Percentiles rank a stretch among this genome's conserved stretches.
Evolutionary conservation across 169 alveolate species (phyloP).

Genomic region (Eimeria tenella): DNA sequence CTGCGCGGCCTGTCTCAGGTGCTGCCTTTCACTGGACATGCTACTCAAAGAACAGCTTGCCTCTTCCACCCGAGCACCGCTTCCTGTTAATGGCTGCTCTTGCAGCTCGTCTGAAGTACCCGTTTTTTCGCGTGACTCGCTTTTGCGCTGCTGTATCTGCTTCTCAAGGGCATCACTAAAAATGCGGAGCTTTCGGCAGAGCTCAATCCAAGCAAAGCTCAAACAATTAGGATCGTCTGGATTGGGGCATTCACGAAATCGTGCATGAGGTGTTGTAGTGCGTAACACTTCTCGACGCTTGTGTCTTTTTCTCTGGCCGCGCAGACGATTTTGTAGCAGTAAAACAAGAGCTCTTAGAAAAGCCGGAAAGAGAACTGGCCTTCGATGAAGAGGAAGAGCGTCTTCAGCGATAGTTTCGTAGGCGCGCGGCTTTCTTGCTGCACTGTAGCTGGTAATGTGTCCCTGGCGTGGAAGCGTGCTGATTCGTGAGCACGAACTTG

Average conservation of each 20-base stretch:
- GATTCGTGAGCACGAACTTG: background rate
- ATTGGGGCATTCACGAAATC: background rate
- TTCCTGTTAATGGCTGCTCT: background rate
- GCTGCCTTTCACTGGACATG: background rate
- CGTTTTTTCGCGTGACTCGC: background rate
- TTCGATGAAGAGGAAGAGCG: slow-evolving; percentile 38
- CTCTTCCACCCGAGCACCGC: background rate
- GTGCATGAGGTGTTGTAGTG: background rate
- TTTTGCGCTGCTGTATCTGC: slow-evolving; percentile 10
- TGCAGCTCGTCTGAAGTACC: background rate
- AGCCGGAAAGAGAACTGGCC: slow-evolving; percentile 53
- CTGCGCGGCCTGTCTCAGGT: background rate
- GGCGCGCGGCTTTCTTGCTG: background rate
- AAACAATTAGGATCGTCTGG: slow-evolving; percentile 26
- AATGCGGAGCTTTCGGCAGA: slow-evolving; percentile 51
- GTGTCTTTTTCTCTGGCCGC: background rate
- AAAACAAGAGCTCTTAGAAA: slow-evolving; percentile 44
- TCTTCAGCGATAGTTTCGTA: slow-evolving; percentile 21
- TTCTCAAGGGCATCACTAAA: slow-evolving; percentile 36
- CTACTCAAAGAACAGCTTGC: background rate
- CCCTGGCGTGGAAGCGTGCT: background rate
- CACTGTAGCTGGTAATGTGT: background rate
- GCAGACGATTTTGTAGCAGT: slow-evolving; percentile 50
- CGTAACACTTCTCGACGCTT: background rate
- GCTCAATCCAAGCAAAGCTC: slow-evolving; percentile 53